Evolutionary conservation across 768 basidiomycete genomes (phyloP).

Genomic region (Pleurotus ostreatus): DNA sequence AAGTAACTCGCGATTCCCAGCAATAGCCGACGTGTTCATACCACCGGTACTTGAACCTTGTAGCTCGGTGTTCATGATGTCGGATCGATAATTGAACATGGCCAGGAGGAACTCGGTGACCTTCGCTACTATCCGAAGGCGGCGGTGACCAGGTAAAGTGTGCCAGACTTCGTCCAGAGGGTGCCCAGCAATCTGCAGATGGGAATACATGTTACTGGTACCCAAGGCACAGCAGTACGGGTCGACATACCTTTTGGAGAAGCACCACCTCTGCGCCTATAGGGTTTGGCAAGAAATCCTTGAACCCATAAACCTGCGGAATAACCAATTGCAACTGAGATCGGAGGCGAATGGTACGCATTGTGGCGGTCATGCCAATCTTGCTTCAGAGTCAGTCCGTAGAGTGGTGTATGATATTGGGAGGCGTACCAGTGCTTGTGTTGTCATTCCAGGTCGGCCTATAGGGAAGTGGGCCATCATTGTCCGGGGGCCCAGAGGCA

Average conservation of each 20-base stretch:
- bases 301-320: constrained; percentile 25
- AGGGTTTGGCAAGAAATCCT: constrained; percentile 21
- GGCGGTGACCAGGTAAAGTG: constrained; percentile 14
- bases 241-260: constrained; percentile 21
- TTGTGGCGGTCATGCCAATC: constrained; percentile 26
- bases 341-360: constrained; percentile 11
- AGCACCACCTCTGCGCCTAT: constrained; percentile 27
- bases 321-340: constrained; percentile 12
- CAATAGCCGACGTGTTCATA: constrained; percentile 7
- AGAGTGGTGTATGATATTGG: background rate
- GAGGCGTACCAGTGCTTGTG: constrained; percentile 23
- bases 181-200: constrained; percentile 20
- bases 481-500: constrained; percentile 22
- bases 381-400: constrained; percentile 4
- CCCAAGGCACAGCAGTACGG: too few relatives aligned
- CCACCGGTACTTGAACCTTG: constrained; percentile 12
- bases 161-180: constrained; percentile 22
- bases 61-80: constrained; percentile 19
- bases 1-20: constrained; percentile 14
- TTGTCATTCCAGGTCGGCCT: constrained; percentile 21
- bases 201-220: too few relatives aligned
- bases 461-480: constrained; percentile 27
- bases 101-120: constrained; percentile 22
- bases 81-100: constrained; percentile 21
- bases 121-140: constrained; percentile 18